Base-by-base conservation (phyloP, 768 basidiomycete species). In the Ramaria rubella region DNA sequence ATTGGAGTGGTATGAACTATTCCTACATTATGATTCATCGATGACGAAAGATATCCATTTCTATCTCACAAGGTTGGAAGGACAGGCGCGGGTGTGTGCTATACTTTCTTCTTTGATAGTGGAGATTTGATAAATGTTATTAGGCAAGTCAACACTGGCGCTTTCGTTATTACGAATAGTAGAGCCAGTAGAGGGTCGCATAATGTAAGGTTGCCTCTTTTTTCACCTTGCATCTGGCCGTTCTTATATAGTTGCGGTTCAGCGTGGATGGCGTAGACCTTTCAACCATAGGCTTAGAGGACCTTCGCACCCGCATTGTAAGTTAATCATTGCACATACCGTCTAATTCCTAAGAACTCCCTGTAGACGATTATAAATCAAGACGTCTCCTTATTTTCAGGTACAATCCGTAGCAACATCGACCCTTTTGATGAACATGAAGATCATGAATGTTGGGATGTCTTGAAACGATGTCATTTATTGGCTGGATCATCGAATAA, bases 251-350 rank as follows among this genome's bases (percentile, higher is more conserved):
- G 46, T 30, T 48, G 24, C 6, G 17, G 3, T 12, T 9, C 49
- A 81, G 82, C n/a, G 75, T 88, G 26, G 86, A 90, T 60, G 81
- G 81, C 5, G 74, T 90, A 52, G 85, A 89, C 65, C 82, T 87
- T 46, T 75, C 80, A 14, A 78, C 72, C 1, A 76, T 90, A 9
- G 86, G 86, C 0, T 70, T 90, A 4, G 81, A 86, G 67, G 86
- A 86, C 62, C 73, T 89, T 30, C 66, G 86, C 59, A 82, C 77
- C 9, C 77, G 80, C 17, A 72, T 86, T 40, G 84, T 85, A 61
- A 67, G 77, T 58, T 23, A 24, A 11, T 24, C 8, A 50, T 19
- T 46, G 31, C 14, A 4, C 23, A 5, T 14, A 24, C 5, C 4
- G 12, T 33, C n/a, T 40, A 8, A 31, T 51, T 4, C 27, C 33